A percentile compares a stretch with the other conserved stretches of the same genome.
Conservation (phyloP, 225 moss, liverwort and hornwort species). For the Sphagnum tenellum region DNA sequence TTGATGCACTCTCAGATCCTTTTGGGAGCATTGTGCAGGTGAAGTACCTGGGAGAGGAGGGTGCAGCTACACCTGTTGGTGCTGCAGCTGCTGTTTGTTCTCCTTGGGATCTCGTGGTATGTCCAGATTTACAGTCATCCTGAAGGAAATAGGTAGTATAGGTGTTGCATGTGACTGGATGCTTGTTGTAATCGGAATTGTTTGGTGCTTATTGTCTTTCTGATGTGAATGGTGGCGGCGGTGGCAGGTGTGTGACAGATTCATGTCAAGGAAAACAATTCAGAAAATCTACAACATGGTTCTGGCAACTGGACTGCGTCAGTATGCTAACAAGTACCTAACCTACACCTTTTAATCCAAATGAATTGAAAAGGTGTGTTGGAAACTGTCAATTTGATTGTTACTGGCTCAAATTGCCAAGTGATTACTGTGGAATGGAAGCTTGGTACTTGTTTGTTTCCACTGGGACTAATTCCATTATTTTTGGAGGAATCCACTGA, state of each 20-base stretch:
- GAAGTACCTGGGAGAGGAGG: slow-evolving; percentile 89
- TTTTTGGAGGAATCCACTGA: slow-evolving; percentile 50
- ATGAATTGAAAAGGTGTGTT: too few relatives aligned
- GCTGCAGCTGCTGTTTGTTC: slow-evolving; percentile 77
- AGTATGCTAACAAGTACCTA: slow-evolving; percentile 68
- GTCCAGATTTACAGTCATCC: background rate
- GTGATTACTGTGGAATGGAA: too few relatives aligned
- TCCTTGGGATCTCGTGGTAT: slow-evolving; percentile 96
- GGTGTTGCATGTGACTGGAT: too few relatives aligned
- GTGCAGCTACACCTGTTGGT: slow-evolving; percentile 62
- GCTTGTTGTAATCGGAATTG: too few relatives aligned
- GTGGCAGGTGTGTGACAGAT: slow-evolving; percentile 83
- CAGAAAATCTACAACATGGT: slow-evolving; percentile 66
- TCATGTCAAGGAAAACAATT: slow-evolving; percentile 49
- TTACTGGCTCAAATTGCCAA: too few relatives aligned
- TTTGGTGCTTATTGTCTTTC: background rate
- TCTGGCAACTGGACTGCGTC: slow-evolving; percentile 51
- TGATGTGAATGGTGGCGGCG: background rate
- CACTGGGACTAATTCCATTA: too few relatives aligned
- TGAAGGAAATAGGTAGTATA: too few relatives aligned
- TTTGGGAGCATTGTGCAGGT: slow-evolving; percentile 29
- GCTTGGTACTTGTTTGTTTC: too few relatives aligned
- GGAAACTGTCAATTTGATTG: too few relatives aligned
- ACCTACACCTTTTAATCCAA: too few relatives aligned
- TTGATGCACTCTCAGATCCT: too few relatives aligned